phyloP scores from a whole-genome alignment of 140 eudicot species.

The Ambrosia hybrid region DNA sequence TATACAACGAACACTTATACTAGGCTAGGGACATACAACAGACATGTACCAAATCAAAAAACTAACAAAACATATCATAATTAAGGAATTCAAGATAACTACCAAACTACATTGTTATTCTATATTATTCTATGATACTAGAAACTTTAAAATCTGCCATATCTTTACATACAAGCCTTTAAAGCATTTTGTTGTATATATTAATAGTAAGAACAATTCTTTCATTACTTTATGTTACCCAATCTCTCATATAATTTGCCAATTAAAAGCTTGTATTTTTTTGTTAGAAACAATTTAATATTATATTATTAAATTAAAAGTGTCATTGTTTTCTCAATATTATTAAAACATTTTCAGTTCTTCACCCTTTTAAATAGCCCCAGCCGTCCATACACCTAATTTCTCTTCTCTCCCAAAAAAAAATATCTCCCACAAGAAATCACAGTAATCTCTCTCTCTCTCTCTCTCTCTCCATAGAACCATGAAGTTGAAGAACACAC shows the following conservation, averaged over 20 bases:
- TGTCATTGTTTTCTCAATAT: not conserved
- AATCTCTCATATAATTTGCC: not conserved
- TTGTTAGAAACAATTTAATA: not conserved
- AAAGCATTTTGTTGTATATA: not conserved
- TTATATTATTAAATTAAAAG: not conserved
- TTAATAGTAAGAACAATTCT: not conserved
- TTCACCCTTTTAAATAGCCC: constrained; percentile 33
- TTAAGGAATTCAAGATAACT: too few species aligned
- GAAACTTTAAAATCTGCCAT: not conserved
- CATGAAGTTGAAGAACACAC: constrained; percentile 27
- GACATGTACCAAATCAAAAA: too few species aligned
- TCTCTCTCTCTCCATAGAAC: constrained; percentile 24
- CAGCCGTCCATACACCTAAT: constrained; percentile 38
- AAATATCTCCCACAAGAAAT: constrained; percentile 44
- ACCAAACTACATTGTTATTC: too few species aligned
- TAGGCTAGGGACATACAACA: too few species aligned
- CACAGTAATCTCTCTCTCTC: constrained; percentile 24
- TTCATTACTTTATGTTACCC: not conserved
- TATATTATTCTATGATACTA: not conserved
- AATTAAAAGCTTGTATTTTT: not conserved
- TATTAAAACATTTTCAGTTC: not conserved
- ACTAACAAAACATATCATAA: too few species aligned
- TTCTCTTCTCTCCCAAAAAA: constrained; percentile 20
- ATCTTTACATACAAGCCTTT: not conserved
- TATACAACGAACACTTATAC: too few species aligned